Base-by-base conservation (phyloP, 257 asterid genomes). In the Lycium ferocissimum region DNA sequence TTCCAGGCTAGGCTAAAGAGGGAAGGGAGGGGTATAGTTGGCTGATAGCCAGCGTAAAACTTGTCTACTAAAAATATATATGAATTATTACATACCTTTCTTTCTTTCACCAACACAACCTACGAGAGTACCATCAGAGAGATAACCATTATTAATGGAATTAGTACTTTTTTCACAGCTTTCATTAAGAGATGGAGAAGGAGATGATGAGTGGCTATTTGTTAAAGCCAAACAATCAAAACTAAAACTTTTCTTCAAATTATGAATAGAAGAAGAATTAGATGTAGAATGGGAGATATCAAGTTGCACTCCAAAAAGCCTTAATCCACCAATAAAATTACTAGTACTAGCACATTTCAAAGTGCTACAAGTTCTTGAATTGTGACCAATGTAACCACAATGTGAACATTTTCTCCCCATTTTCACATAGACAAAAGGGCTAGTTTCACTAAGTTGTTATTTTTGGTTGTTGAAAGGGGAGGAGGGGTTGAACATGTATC, bases 301-400 rank as follows among this genome's bases (percentile, higher is more conserved):
- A 45, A 81, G 84, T 81, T 81, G 76, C 9, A 81, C 84, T 63
- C 84, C 84, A 81, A 81, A 81, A 61, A 81, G 62, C 78, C 47
- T 81, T 51, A 81, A 51, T 59, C 84, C 84, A 61, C 84, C 84
- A n/a, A 22, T 35, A 81, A 61, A 1, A 81, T 45, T 66, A 81
- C 0, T 33, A 33, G 1, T 37, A 66, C 22, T 45, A 17, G 22
- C 43, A 81, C 61, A 18, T 63, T 81, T 81, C 53, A 62, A 40
- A 43, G 84, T 84, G 66, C 17, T 63, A 71, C 86, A 84, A n/a
- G 86, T 84, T 67, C 86, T 84, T 49, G 84, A 78, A 78, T 84
- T 84, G 54, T 84, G 84, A 35, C 86, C 86, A 26, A 53, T 65
- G 5, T 79, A 61, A 37, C 86, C 86, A 84, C 86, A 84, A 65